phyloP scores from a whole-genome alignment of 495 filamentous ascomycete genomes.

The Aspergillus campestris region DNA sequence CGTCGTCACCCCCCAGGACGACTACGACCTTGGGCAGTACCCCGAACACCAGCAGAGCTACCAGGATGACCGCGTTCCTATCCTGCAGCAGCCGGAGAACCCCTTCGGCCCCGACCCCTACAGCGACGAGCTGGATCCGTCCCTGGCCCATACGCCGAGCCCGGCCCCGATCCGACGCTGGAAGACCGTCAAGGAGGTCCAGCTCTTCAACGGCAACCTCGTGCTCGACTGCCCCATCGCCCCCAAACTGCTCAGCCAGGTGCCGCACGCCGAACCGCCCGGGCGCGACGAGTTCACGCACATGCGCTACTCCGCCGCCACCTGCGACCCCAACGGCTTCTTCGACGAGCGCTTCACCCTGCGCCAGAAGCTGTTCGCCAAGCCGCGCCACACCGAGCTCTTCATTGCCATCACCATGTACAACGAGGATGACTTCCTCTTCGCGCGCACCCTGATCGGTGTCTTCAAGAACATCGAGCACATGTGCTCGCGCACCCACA shows the following conservation, averaged over 20 bases:
- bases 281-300: constrained; percentile 98
- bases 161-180: constrained; percentile 75
- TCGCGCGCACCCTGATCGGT: constrained; percentile 93
- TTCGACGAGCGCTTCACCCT: constrained; percentile 83
- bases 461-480: constrained; percentile 98
- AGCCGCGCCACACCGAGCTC: constrained; percentile 86
- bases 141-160: constrained; percentile 41
- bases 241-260: constrained; percentile 73
- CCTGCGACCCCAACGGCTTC: constrained; percentile 88
- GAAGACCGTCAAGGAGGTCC: constrained; percentile 98
- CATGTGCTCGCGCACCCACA: constrained; percentile 84
- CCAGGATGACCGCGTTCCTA: constrained; percentile 55
- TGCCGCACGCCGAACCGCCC: constrained; percentile 68
- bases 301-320: constrained; percentile 96
- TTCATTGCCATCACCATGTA: constrained; percentile 99
- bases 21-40: constrained; percentile 47
- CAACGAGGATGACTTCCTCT: constrained; percentile 96
- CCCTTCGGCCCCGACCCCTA: constrained; percentile 51
- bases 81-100: constrained; percentile 43
- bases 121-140: constrained; percentile 33
- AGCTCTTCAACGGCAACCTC: constrained; percentile 92
- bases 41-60: constrained; percentile 38
- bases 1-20: constrained; percentile 42
- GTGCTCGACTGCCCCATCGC: constrained; percentile 97
- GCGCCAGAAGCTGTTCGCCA: constrained; percentile 88